These are phyloP conservation scores for Calophaca sinica DNA, from an alignment of 306 rosid species.

Conservation along the genomic window DNA sequence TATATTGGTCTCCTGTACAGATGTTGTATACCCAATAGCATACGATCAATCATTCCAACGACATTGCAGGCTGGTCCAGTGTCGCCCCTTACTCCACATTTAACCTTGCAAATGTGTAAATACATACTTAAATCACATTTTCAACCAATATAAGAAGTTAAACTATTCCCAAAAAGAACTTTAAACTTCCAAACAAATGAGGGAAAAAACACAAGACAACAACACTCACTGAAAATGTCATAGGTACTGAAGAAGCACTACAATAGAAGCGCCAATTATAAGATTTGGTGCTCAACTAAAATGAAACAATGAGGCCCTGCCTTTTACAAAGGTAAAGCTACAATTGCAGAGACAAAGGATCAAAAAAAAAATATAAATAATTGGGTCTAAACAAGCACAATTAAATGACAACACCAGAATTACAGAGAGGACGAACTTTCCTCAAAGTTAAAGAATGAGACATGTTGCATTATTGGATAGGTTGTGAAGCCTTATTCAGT, in stretches of 20 bases:
- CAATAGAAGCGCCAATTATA: too few relatives aligned
- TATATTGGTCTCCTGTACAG: constrained; percentile 73
- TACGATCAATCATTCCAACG: constrained; percentile 93
- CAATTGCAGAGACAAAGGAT: too few relatives aligned
- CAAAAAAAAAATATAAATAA: too few relatives aligned
- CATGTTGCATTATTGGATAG: too few relatives aligned
- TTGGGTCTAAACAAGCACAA: too few relatives aligned
- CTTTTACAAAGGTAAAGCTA: too few relatives aligned
- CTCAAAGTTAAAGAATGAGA: too few relatives aligned
- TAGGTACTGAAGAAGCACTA: constrained; percentile 55
- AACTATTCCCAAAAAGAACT: not conserved
- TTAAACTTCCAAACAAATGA: not conserved
- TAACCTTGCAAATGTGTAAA: constrained; percentile 59
- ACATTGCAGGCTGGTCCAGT: constrained; percentile 88
- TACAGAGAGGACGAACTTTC: too few relatives aligned
- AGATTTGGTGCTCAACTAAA: too few relatives aligned
- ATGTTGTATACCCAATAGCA: constrained; percentile 74
- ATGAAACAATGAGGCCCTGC: too few relatives aligned
- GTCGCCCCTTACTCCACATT: constrained; percentile 85
- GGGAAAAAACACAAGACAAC: not conserved
- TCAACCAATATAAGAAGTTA: constrained; percentile 13
- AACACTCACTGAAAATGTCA: constrained; percentile 72
- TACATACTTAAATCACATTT: constrained; percentile 27
- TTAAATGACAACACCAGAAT: too few relatives aligned
- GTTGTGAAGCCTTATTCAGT: too few relatives aligned